Evolutionary conservation across 192 early-diverging fungal genomes (phyloP).

Genomic region (Umbelopsis sp.): DNA sequence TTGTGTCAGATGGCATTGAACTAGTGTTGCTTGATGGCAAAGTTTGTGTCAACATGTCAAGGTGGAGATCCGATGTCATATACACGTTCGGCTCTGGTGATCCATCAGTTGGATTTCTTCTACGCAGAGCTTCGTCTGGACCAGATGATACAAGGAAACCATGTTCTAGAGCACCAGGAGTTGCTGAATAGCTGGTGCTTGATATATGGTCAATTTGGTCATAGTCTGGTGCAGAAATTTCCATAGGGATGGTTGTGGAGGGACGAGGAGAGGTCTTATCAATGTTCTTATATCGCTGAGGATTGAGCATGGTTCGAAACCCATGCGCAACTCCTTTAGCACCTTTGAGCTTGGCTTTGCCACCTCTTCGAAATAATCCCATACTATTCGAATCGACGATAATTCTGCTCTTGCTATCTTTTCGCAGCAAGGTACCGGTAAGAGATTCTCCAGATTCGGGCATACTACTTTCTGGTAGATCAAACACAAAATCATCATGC

Average conservation of each 20-base stretch:
- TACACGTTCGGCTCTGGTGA: not conserved
- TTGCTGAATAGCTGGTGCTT: too few species aligned
- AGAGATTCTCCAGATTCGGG: not conserved
- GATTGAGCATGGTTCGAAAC: not conserved
- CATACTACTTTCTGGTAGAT: not conserved
- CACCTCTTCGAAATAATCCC: not conserved
- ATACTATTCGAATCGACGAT: not conserved
- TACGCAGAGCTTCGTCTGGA: not conserved
- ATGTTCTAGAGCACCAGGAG: too few species aligned
- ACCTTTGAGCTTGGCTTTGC: not conserved
- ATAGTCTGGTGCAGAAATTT: not conserved
- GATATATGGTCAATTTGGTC: not conserved
- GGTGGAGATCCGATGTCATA: not conserved
- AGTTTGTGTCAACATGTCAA: not conserved
- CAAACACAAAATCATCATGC: not conserved
- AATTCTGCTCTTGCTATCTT: not conserved
- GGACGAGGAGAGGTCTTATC: too few species aligned
- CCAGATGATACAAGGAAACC: too few species aligned
- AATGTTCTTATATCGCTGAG: not conserved
- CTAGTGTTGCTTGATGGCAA: not conserved
- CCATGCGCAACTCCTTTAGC: not conserved
- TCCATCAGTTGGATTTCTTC: not conserved
- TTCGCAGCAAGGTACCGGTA: slow-evolving; percentile 4
- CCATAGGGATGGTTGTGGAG: not conserved
- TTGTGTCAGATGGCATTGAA: not conserved